phyloP scores from a whole-genome alignment of 257 asterid species.

The Solanum ossicruentum region DNA sequence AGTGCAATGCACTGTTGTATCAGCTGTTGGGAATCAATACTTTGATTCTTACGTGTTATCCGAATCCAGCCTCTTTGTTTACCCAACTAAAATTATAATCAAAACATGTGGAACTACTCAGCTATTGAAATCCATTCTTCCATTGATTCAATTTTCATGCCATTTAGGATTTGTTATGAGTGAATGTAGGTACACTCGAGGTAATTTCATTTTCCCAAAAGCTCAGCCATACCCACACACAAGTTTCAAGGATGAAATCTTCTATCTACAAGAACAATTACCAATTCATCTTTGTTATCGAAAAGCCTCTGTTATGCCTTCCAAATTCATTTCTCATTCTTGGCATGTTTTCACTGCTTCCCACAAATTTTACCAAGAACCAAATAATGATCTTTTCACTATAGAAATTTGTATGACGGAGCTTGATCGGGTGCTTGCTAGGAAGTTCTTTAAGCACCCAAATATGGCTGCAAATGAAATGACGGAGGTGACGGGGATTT shows the following conservation, averaged over 20 bases:
- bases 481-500: constrained; percentile 61
- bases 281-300: constrained; percentile 35
- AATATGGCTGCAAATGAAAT: constrained; percentile 66
- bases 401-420: constrained; percentile 90
- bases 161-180: constrained; percentile 45
- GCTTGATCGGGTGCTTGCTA: constrained; percentile 55
- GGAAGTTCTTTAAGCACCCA: constrained; percentile 48
- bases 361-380: constrained; percentile 11
- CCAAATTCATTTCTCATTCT: constrained; percentile 43
- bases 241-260: constrained; percentile 61
- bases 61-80: constrained; percentile 75
- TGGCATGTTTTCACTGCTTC: constrained; percentile 86
- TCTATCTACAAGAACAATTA: constrained; percentile 35
- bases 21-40: constrained; percentile 63
- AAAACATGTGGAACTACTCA: constrained; percentile 97
- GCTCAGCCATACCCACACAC: constrained; percentile 82
- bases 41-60: constrained; percentile 84
- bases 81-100: constrained; percentile 76
- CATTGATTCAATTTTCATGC: constrained; percentile 31
- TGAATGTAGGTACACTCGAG: constrained; percentile 86
- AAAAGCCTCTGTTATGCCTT: constrained; percentile 54
- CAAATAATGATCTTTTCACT: constrained; percentile 22
- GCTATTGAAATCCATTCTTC: constrained; percentile 63
- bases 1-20: constrained; percentile 91
- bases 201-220: constrained; percentile 81